These are phyloP conservation scores for Angophora floribunda DNA, from an alignment of 345 rosid species.

Conservation along the genomic window DNA sequence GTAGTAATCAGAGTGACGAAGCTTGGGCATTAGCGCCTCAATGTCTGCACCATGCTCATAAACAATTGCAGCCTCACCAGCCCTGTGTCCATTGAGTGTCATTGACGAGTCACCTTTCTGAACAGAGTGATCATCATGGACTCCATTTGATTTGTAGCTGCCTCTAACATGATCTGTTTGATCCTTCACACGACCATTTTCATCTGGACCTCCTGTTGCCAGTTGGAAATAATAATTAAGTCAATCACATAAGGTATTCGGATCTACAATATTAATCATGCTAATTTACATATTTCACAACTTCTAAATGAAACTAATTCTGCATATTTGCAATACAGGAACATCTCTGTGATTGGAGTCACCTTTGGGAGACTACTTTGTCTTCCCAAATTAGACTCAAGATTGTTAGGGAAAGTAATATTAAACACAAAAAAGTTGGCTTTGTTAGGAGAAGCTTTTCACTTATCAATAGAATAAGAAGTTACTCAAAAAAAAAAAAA, in stretches of 20 bases:
- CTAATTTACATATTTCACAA: neutral
- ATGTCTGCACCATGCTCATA: slow-evolving; percentile 83
- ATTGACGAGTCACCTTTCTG: slow-evolving; percentile 40
- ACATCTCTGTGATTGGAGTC: neutral
- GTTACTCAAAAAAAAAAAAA: neutral
- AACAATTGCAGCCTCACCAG: slow-evolving; percentile 75
- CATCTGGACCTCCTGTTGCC: slow-evolving; percentile 23
- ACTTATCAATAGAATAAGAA: neutral
- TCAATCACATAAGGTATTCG: neutral
- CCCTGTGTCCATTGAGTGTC: slow-evolving; percentile 57
- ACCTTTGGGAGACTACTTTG: neutral
- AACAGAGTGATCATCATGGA: slow-evolving; percentile 28
- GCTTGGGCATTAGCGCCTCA: slow-evolving; percentile 91
- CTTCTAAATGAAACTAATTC: neutral
- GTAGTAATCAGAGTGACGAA: slow-evolving; percentile 68
- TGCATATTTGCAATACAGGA: neutral
- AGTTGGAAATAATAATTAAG: neutral
- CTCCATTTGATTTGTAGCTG: slow-evolving; percentile 40
- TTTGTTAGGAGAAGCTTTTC: neutral
- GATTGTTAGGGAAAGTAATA: neutral
- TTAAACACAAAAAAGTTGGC: neutral
- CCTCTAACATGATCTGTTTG: slow-evolving; percentile 20
- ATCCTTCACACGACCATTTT: slow-evolving; percentile 26
- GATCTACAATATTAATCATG: neutral
- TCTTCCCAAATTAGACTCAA: neutral